Base-by-base conservation (phyloP, 768 basidiomycete species). In the Gloeophyllum trabeum region DNA sequence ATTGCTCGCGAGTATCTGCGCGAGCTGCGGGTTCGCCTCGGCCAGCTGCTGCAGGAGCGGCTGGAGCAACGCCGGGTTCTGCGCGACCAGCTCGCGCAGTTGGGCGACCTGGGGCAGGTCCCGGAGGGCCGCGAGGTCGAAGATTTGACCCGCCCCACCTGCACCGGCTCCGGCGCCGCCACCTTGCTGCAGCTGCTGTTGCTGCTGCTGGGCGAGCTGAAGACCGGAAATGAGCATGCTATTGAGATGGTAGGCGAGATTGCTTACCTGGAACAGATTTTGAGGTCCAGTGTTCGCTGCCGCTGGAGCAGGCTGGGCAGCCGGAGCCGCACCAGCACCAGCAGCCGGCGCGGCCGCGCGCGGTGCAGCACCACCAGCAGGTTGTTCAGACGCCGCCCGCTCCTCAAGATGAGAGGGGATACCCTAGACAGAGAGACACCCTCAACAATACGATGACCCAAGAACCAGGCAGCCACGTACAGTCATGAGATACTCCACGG, bases 401-500 rank as follows among this genome's bases (percentile, higher is more conserved):
- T 67, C 65, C 50, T 75, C 70, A 43, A 83, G 62, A 57, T 79
- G 78, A 24, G 73, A 66, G 3, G 91, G 87, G 48, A 92, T 90
- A 32, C 88, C 91, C 89, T 92, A 43, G 34, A 40, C 4, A 13
- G 7, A 36, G n/a, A 2, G 36, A 7, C 10, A 21, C 43, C 43
- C 43, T 23, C 18, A 19, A 32, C 16, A 32, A 16, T 32, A 32
- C 28, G 28, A 32, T 10, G 28, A 32, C 16, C 10, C n/a, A 36
- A 30, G 37, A 49, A 38, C 10, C 6, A 32, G 41, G 22, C 16
- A 10, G 32, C 24, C 10, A 64, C 82, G 50, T 51, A 93, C 94
- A 46, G 57, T 94, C 76, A 98, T 82, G 43, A 99, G 66, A 61
- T 99, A 99, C 60, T 99, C 96, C n/a, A 91, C 94, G 5, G 96